Evolutionary conservation across 2,329 filamentous ascomycete genomes (phyloP).

Genomic region (Arthrobotrys musiformis): DNA sequence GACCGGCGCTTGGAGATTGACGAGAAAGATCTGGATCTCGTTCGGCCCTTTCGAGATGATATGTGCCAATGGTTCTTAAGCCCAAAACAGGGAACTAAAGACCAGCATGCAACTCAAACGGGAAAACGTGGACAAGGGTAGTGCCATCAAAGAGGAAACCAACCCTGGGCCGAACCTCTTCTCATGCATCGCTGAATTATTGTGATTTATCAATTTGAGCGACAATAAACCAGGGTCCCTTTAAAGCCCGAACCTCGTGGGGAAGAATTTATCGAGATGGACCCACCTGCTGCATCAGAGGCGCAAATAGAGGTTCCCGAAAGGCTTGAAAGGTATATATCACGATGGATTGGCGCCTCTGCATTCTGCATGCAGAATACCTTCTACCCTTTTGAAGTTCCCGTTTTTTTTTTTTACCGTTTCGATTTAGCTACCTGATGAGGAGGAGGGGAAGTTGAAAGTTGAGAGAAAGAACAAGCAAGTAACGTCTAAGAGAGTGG

Average conservation of each 20-base stretch:
- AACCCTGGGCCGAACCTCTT: constrained; percentile 29
- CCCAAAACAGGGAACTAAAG: constrained; percentile 46
- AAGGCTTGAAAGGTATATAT: constrained; percentile 48
- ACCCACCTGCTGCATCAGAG: constrained; percentile 51
- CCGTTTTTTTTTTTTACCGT: neutral
- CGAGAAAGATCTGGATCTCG: constrained; percentile 56
- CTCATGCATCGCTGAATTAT: constrained; percentile 33
- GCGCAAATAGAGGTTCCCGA: constrained; percentile 30
- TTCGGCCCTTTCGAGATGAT: constrained; percentile 52
- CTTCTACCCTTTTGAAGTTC: neutral
- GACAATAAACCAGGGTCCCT: constrained; percentile 28
- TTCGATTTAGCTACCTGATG: constrained; percentile 13
- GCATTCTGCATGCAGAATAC: constrained; percentile 4
- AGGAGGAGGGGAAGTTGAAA: neutral
- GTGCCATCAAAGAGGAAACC: constrained; percentile 45
- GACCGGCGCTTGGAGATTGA: constrained; percentile 54
- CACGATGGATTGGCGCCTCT: constrained; percentile 38
- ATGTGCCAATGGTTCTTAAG: constrained; percentile 42
- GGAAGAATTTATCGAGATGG: constrained; percentile 44
- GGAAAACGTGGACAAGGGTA: constrained; percentile 53
- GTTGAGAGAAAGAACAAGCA: constrained; percentile 11
- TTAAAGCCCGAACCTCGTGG: constrained; percentile 53
- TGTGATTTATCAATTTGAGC: constrained; percentile 36
- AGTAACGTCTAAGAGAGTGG: constrained; percentile 15
- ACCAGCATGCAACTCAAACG: constrained; percentile 49